Base-by-base conservation (phyloP, 805 yeast species). In the Starmerella floricola region DNA sequence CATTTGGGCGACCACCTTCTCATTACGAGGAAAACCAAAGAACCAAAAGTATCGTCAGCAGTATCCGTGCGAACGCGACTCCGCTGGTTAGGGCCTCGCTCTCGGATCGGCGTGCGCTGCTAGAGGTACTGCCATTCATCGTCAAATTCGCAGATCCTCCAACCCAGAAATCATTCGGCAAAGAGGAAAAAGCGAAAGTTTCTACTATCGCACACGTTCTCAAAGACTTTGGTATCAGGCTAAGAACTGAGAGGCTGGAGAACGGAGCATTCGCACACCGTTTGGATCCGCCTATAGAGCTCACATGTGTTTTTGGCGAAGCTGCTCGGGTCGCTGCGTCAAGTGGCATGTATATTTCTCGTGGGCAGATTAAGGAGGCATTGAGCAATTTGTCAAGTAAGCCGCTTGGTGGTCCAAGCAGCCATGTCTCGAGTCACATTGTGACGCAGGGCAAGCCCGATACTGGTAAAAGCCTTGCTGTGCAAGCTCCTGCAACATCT, bases 271-370 rank as follows among this genome's bases (percentile, higher is more conserved):
- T 40, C 19, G 56, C 53, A 4, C 54, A 47, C 34, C 50, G 54
- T n/a, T 35, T 59, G 8, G 64, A 62, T 6, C 66, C 66, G 27
- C 60, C 65, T 1, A 29, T 61, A n/a, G 62, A 62, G 44, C 46
- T 44, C 12, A 39, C 56, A 15, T 54, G 50, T 8, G 24, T 50
- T 2, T 35, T 52, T 12, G 48, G 41, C 32, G 42, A 40, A 12
- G 42, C 40, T 2, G 6, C 24, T 2, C 35, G 35, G 19, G 26
- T 29, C 10, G 38, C 27, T 2, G 44, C 40, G 2, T 39, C 44
- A 2, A 6, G 15, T 10, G 49, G 48, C 20, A 34, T 36, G 13
- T 41, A 38, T 23, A 32, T 48, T 15, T 31, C 48, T 4, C 44
- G 50, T 6, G 35, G 38, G 15, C 47, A 37, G 17, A 17, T 48